These are phyloP conservation scores for Citrus glauca DNA, from an alignment of 345 rosid species.

Conservation along the genomic window DNA sequence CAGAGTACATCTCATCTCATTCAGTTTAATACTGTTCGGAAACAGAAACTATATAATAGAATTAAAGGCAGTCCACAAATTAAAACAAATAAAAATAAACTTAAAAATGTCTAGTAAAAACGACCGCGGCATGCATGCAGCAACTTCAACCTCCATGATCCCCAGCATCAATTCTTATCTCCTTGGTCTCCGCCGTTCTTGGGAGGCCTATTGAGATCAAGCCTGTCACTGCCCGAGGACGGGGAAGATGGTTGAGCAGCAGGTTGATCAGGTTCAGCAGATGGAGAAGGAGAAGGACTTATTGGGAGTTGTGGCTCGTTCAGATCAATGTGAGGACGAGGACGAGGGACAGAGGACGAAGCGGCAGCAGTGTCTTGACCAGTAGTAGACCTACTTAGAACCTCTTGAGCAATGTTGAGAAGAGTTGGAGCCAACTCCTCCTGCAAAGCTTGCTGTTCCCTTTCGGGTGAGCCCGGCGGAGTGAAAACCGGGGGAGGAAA, in stretches of 20 bases:
- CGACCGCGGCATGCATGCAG: too few species aligned
- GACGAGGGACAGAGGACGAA: neutral
- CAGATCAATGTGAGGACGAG: conserved; percentile 6
- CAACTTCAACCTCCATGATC: too few species aligned
- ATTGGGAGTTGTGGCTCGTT: neutral
- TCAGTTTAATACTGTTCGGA: too few species aligned
- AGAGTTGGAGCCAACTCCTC: neutral
- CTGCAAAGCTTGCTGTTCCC: neutral
- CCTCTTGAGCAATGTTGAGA: neutral
- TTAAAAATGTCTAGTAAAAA: too few species aligned
- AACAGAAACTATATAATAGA: too few species aligned
- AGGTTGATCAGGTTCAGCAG: neutral
- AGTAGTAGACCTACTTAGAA: neutral
- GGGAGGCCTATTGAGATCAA: conserved; percentile 28
- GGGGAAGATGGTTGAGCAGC: neutral
- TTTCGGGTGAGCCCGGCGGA: neutral
- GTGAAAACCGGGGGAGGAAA: conserved; percentile 31
- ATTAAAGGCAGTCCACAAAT: too few species aligned
- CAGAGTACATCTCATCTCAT: too few species aligned
- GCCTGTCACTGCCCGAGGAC: neutral
- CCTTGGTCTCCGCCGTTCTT: neutral
- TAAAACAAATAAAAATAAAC: too few species aligned
- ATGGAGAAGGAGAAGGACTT: neutral
- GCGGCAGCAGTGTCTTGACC: neutral
- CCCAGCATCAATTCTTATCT: too few species aligned